These are phyloP conservation scores for Xylaria sp. DNA, from an alignment of 495 filamentous ascomycete species.

Conservation along the genomic window DNA sequence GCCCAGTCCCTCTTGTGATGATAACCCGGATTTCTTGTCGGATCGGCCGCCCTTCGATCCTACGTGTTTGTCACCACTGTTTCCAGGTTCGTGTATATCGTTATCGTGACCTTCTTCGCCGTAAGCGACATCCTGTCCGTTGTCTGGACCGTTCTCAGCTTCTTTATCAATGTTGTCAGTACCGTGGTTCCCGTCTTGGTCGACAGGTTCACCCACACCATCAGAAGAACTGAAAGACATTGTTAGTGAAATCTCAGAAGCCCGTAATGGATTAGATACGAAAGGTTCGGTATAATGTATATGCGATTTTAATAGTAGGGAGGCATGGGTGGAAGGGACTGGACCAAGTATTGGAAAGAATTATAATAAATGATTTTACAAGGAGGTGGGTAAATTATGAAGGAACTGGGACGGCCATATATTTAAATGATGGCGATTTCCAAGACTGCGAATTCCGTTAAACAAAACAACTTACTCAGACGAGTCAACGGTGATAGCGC, in stretches of 20 bases:
- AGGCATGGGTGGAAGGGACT: neutral
- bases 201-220: neutral
- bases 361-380: too few relatives aligned
- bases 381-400: too few relatives aligned
- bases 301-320: neutral
- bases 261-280: neutral
- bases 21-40: neutral
- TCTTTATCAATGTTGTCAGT: neutral
- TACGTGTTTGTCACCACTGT: neutral
- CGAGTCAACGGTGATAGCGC: neutral
- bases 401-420: too few relatives aligned
- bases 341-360: neutral
- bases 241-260: neutral
- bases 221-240: neutral
- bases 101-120: constrained; percentile 6
- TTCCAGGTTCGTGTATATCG: neutral
- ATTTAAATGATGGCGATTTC: neutral
- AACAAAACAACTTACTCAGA: neutral
- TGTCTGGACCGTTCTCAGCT: neutral
- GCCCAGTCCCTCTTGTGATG: neutral
- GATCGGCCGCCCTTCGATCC: neutral
- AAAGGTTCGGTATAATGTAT: neutral
- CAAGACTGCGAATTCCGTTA: neutral
- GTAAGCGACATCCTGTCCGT: neutral
- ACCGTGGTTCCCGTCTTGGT: neutral